Conservation (phyloP, 2,329 filamentous ascomycete species). For the Trichoderma guizhouense region DNA sequence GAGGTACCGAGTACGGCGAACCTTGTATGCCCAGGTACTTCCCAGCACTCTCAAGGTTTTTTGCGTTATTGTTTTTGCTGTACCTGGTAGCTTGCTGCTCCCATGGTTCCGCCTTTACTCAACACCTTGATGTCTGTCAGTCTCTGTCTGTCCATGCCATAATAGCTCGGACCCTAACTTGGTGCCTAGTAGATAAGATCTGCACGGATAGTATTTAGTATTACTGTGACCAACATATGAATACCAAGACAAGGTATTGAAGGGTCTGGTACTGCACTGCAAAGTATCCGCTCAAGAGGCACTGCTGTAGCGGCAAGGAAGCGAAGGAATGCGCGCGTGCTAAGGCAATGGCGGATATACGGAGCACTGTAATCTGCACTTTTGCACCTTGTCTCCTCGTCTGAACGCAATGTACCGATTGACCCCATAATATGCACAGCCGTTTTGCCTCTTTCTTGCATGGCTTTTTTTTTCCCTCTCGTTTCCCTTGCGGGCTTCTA, state of each 20-base stretch:
- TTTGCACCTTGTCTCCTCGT: background rate
- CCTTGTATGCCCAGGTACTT: background rate
- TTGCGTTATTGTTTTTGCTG: background rate
- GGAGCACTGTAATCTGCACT: background rate
- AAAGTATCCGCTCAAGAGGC: background rate
- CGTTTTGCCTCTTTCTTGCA: background rate
- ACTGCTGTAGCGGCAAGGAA: conserved; percentile 5
- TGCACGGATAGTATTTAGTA: too few relatives aligned
- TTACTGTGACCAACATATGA: background rate
- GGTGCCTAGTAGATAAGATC: background rate
- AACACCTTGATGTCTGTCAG: background rate
- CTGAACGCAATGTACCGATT: background rate
- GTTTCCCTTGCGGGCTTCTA: background rate
- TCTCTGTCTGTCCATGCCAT: background rate
- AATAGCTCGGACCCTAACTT: background rate
- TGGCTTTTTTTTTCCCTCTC: background rate
- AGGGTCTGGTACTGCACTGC: background rate
- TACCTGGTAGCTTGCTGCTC: background rate
- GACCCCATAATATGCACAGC: background rate
- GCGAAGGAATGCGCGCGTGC: conserved; percentile 3
- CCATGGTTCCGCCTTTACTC: background rate
- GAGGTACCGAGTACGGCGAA: background rate
- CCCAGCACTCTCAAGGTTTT: background rate
- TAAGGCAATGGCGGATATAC: background rate
- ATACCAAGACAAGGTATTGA: background rate